Evolutionary conservation across 495 filamentous ascomycete species (phyloP), one percentile per base, ranked within the genome.

Genomic region (Letharia lupina): DNA sequence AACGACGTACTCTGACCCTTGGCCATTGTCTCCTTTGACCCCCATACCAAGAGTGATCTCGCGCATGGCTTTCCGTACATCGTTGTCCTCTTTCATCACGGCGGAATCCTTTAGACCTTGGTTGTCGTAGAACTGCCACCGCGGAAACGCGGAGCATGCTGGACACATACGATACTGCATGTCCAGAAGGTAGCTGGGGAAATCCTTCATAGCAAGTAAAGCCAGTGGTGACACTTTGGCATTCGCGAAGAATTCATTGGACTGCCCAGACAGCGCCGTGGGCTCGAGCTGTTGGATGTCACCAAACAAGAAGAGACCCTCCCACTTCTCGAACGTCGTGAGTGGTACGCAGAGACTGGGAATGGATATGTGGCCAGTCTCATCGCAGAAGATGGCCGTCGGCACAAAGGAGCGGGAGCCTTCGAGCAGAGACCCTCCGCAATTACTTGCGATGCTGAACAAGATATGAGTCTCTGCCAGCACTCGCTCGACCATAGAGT

Each of bases 1-100:
- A 1, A 44, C 39, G 1, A 61, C n/a, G 39, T 44, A 61, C 20
- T 61, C 39, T 28, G 59, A 41, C 33, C 59, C 59, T 31, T 13
- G 7, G 0, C 7, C 3, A 4, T 61, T 15, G n/a, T n/a, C 5
- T 23, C 39, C 59, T 12, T 1, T 0, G 3, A 33, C 10, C 0
- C 20, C 39, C 0, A 28, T 11, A 10, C 8, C 18, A 5, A 8
- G 28, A 4, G 28, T 54, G 0, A 31, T 4, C 11, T 13, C 33
- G 23, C 50, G 50, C 1, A 54, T 16, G 28, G 23, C 50, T 54
- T 31, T 4, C 5, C 50, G 28, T 4, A 54, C 50, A 1, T 31
- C 28, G 50, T 54, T 54, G 28, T 54, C 50, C 23, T 33, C 28
- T 13, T 31, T 3, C 1, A 15, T 54, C n/a, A n/a, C n/a, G n/a